phyloP scores from a whole-genome alignment of 2,329 filamentous ascomycete species.

The Leptosphaerulina australis region DNA sequence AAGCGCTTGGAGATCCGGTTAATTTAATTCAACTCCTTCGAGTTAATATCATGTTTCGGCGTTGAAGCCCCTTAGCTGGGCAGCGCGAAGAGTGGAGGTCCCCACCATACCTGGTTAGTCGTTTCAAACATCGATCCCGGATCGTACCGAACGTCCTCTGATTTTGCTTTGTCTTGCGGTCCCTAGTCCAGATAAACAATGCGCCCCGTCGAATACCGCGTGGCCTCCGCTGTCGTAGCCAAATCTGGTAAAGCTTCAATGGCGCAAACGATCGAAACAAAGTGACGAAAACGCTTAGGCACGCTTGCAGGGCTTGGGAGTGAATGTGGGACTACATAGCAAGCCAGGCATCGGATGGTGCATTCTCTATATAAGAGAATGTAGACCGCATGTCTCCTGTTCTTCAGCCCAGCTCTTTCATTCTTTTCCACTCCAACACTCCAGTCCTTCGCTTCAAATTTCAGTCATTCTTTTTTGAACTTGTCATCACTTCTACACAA shows the following conservation, averaged over 20 bases:
- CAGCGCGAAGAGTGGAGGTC: constrained; percentile 22
- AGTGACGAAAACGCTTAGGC: constrained; percentile 8
- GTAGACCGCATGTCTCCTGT: constrained; percentile 7
- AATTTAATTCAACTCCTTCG: constrained; percentile 13
- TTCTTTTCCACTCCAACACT: constrained; percentile 21
- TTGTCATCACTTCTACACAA: constrained; percentile 23
- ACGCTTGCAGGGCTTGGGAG: constrained; percentile 15
- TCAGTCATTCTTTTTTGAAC: constrained; percentile 24
- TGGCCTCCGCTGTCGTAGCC: constrained; percentile 10
- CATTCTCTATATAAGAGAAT: constrained; percentile 20
- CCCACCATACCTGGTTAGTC: constrained; percentile 14
- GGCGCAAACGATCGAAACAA: constrained; percentile 19
- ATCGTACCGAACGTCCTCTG: constrained; percentile 13
- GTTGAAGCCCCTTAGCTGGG: constrained; percentile 17
- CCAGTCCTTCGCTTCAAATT: constrained; percentile 23
- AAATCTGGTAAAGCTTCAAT: constrained; percentile 7
- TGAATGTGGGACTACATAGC: constrained; percentile 3
- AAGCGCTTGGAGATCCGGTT: constrained; percentile 8
- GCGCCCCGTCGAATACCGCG: constrained; percentile 17
- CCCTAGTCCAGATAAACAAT: constrained; percentile 5
- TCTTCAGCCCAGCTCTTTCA: constrained; percentile 25
- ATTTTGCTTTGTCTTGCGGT: constrained; percentile 16
- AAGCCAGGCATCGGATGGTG: constrained; percentile 7
- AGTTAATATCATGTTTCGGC: constrained; percentile 24
- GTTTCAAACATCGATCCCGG: constrained; percentile 26